phyloP scores from a whole-genome alignment of 2,329 filamentous ascomycete species.

The Verticillium dahliae region DNA sequence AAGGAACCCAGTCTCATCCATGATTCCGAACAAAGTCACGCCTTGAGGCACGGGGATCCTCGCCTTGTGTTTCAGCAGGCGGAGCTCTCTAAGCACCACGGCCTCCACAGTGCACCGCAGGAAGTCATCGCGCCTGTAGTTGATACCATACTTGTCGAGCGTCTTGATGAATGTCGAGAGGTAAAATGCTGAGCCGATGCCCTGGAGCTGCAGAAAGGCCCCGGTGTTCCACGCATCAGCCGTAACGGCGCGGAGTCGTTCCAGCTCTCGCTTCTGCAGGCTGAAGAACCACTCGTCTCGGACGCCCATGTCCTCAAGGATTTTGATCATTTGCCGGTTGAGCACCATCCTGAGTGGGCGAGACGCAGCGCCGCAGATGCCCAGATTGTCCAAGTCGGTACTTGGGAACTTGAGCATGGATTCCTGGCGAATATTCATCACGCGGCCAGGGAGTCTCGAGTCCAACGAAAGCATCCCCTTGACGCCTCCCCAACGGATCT shows the following conservation, averaged over 20 bases:
- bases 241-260: conserved; percentile 53
- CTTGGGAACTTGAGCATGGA: conserved; percentile 79
- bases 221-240: conserved; percentile 54
- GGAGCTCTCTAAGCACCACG: conserved; percentile 61
- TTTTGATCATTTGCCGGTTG: conserved; percentile 79
- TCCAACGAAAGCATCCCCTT: conserved; percentile 78
- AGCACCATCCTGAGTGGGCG: conserved; percentile 63
- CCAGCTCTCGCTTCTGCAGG: conserved; percentile 57
- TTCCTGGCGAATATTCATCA: conserved; percentile 53
- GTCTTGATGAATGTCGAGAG: conserved; percentile 57
- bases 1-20: conserved; percentile 72
- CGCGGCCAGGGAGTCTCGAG: conserved; percentile 45
- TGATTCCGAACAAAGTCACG: conserved; percentile 72
- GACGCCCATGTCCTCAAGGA: conserved; percentile 72
- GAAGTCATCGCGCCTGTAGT: conserved; percentile 64
- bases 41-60: conserved; percentile 66
- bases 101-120: conserved; percentile 66
- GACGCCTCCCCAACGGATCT: conserved; percentile 66
- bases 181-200: conserved; percentile 53
- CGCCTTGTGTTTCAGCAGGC: conserved; percentile 71
- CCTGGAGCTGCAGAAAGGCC: conserved; percentile 56
- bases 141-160: conserved; percentile 49
- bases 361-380: conserved; percentile 65
- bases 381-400: conserved; percentile 47
- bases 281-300: conserved; percentile 51